Evolutionary conservation across 108 stramenopile species (phyloP).

Genomic region (Fistulifera pelliculosa): DNA sequence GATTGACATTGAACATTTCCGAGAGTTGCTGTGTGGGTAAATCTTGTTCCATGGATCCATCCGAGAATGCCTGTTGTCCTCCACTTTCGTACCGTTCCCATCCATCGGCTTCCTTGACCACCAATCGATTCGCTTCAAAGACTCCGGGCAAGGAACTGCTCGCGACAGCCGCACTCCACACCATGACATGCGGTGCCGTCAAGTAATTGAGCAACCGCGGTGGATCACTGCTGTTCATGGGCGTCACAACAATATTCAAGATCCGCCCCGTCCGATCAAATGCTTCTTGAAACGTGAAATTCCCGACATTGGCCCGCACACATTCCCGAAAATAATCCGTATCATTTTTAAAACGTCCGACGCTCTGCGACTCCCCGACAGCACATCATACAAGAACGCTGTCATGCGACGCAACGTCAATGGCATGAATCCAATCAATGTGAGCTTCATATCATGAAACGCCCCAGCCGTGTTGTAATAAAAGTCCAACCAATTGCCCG

Average conservation of each 20-base stretch:
- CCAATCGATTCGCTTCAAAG: slow-evolving; percentile 89
- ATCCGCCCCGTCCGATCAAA: slow-evolving; percentile 98
- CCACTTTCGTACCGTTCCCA: slow-evolving; percentile 74
- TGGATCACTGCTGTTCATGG: slow-evolving; percentile 83
- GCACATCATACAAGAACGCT: slow-evolving; percentile 55
- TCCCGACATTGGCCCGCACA: slow-evolving; percentile 76
- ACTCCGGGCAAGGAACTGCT: slow-evolving; percentile 94
- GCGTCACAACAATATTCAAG: slow-evolving; percentile 94
- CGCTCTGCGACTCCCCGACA: slow-evolving; percentile 65
- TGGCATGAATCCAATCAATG: slow-evolving; percentile 67
- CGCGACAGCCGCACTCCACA: slow-evolving; percentile 95
- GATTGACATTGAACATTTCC: slow-evolving; percentile 99
- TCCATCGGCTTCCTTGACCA: slow-evolving; percentile 96
- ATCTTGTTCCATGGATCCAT: slow-evolving; percentile 93
- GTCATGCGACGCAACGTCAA: slow-evolving; percentile 51
- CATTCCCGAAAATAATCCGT: slow-evolving; percentile 87
- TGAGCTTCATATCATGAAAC: slow-evolving; percentile 53
- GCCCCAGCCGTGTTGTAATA: slow-evolving; percentile 45
- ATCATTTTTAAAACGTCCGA: slow-evolving; percentile 85
- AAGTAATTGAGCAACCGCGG: slow-evolving; percentile 96
- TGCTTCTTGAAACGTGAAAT: slow-evolving; percentile 96
- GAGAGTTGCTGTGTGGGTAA: slow-evolving; percentile 96
- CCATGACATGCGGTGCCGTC: slow-evolving; percentile 94
- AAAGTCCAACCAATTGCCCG: slow-evolving; percentile 21
- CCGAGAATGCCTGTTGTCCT: slow-evolving; percentile 32